Evolutionary conservation across 2,329 filamentous ascomycete species (phyloP), one percentile per base, ranked within the genome.

Genomic region (Leptoxyphium fumago): DNA sequence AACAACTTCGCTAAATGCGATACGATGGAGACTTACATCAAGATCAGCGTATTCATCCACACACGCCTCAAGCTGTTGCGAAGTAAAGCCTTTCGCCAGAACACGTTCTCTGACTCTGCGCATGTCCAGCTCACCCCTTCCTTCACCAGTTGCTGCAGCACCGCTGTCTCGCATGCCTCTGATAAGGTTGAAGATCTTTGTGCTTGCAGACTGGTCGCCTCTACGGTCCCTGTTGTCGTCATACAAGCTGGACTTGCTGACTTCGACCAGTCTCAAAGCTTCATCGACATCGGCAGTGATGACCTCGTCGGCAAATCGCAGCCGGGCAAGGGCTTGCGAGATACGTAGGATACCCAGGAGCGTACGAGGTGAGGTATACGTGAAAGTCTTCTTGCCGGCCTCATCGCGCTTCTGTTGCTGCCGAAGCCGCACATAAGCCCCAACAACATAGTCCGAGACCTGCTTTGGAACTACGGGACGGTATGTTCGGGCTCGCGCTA

Each of bases 361-460:
- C 1, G 91, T 96, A 73, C 91, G 84, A 1, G 89, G 84, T 1
- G 88, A 94, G 14, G 88, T 94, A 66, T 98, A 86, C 1, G 85
- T 83, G 63, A 96, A 96, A 55, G 89, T 85, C 64, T 88, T 85
- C 67, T 89, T 89, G 59, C 78, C 80, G 62, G 82, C 84, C 67
- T 96, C 91, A 49, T 94, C 88, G 46, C 83, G 80, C 63, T 89
- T 87, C 64, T 95, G 87, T 58, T 88, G 78, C 57, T 94, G 86
- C 43, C 91, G 82, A 73, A 98, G 82, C 48, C 85, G 83, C 29
- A 98, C 91, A 60, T 98, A 98, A 0, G 89, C 93, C 61, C 89
- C 91, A 44, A 94, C 84, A 71, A 98, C 86, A 69, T 98, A 98
- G 61, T 98, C 91, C 0, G 85, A 88, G 2, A 95, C 85, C 6